Conservation (phyloP, 2,329 filamentous ascomycete species). For the Trichoderma harzianum region DNA sequence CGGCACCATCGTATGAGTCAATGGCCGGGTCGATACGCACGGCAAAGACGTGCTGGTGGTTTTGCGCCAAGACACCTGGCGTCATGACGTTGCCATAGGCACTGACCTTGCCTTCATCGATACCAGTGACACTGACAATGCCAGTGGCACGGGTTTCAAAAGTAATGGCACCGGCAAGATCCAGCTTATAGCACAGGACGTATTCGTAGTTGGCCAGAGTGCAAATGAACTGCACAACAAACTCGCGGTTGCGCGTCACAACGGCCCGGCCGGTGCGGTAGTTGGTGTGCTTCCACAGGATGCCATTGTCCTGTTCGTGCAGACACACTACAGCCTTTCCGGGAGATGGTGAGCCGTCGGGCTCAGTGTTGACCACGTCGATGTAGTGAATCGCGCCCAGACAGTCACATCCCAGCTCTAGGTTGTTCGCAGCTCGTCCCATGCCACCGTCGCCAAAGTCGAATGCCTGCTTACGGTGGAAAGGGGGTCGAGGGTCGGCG, state of each 20-base stretch:
- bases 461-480: slow-evolving; percentile 68
- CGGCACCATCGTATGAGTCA: slow-evolving; percentile 43
- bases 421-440: slow-evolving; percentile 64
- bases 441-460: slow-evolving; percentile 69
- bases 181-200: slow-evolving; percentile 51
- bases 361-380: slow-evolving; percentile 51
- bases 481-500: slow-evolving; percentile 61
- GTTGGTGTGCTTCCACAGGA: slow-evolving; percentile 70
- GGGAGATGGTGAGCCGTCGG: slow-evolving; percentile 50
- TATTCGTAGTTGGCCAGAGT: slow-evolving; percentile 71
- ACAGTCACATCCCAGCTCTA: slow-evolving; percentile 67
- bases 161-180: slow-evolving; percentile 58
- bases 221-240: slow-evolving; percentile 67
- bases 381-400: slow-evolving; percentile 65
- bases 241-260: slow-evolving; percentile 57
- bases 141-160: slow-evolving; percentile 65
- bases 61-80: slow-evolving; percentile 62
- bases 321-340: slow-evolving; percentile 62
- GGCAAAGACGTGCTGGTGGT: slow-evolving; percentile 69
- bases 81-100: slow-evolving; percentile 60
- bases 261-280: slow-evolving; percentile 61
- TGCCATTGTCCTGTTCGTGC: slow-evolving; percentile 69
- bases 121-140: slow-evolving; percentile 59
- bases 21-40: slow-evolving; percentile 63
- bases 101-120: slow-evolving; percentile 51